phyloP scores from a whole-genome alignment of 2,329 filamentous ascomycete genomes.

The Stenocarpella maydis region DNA sequence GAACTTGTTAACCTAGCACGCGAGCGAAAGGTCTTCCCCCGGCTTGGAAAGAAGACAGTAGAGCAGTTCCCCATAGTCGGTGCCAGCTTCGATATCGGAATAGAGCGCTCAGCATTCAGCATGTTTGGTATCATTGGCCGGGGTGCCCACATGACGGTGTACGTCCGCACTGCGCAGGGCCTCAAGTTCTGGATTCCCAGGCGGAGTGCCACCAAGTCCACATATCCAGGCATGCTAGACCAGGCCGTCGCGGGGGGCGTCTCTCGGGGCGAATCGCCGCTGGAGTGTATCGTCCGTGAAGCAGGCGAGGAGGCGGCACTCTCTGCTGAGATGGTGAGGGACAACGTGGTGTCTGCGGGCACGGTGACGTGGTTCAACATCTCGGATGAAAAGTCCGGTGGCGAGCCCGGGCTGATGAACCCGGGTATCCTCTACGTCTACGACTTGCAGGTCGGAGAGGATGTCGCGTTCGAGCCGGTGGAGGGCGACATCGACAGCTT shows the following conservation, averaged over 20 bases:
- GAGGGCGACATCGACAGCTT: constrained; percentile 85
- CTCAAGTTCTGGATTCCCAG: constrained; percentile 77
- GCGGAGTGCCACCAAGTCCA: constrained; percentile 71
- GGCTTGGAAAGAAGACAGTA: constrained; percentile 45
- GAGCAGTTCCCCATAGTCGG: constrained; percentile 54
- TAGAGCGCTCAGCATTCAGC: constrained; percentile 69
- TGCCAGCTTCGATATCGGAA: constrained; percentile 40
- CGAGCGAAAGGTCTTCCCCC: constrained; percentile 44
- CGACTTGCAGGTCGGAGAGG: constrained; percentile 71
- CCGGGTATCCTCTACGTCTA: constrained; percentile 69
- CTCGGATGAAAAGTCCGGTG: constrained; percentile 17
- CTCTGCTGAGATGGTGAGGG: constrained; percentile 41
- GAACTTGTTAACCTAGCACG: constrained; percentile 45
- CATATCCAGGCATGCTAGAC: constrained; percentile 78
- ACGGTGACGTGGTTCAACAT: constrained; percentile 41
- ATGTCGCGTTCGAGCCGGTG: constrained; percentile 69
- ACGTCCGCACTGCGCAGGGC: constrained; percentile 45
- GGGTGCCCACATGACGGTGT: constrained; percentile 73
- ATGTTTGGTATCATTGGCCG: constrained; percentile 74
- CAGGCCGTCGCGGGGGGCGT: constrained; percentile 84
- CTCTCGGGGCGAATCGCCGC: constrained; percentile 69
- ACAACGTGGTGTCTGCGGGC: constrained; percentile 42
- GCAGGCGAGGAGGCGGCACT: constrained; percentile 73
- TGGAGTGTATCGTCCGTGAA: constrained; percentile 75
- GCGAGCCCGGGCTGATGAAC: constrained; percentile 36